phyloP scores from a whole-genome alignment of 805 yeast genomes.

The Saccharomycopsis malanga region DNA sequence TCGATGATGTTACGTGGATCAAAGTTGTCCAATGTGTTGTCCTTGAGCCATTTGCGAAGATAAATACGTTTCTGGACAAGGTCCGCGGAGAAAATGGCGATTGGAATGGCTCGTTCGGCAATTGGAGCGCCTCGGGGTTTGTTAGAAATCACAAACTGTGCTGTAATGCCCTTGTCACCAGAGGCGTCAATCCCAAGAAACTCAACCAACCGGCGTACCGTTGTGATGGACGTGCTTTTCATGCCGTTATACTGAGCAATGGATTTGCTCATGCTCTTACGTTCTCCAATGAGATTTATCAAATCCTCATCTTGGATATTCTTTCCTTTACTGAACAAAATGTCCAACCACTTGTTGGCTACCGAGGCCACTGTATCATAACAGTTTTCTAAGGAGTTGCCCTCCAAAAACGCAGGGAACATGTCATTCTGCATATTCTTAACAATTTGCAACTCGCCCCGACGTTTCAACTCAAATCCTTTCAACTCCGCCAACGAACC shows the following conservation, averaged over 20 bases:
- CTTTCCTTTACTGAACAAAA: conserved; percentile 77
- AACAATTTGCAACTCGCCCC: conserved; percentile 91
- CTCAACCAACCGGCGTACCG: conserved; percentile 89
- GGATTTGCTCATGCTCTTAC: conserved; percentile 90
- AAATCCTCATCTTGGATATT: conserved; percentile 90
- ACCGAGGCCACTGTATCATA: conserved; percentile 85
- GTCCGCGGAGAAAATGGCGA: conserved; percentile 89
- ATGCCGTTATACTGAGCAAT: conserved; percentile 83
- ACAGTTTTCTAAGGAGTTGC: conserved; percentile 69
- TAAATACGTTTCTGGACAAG: conserved; percentile 58
- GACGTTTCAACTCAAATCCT: conserved; percentile 92
- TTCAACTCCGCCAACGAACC: conserved; percentile 92
- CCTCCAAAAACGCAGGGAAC: conserved; percentile 85
- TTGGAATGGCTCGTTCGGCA: conserved; percentile 94
- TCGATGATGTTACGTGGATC: conserved; percentile 88
- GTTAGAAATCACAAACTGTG: conserved; percentile 84
- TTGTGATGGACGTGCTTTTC: conserved; percentile 92
- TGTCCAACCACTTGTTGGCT: conserved; percentile 95
- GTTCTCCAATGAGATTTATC: conserved; percentile 91
- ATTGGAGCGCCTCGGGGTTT: conserved; percentile 83
- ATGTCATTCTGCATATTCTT: conserved; percentile 94
- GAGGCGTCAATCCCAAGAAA: conserved; percentile 95
- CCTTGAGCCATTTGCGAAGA: conserved; percentile 81
- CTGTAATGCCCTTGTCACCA: conserved; percentile 91
- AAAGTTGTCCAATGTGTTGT: conserved; percentile 65